Evolutionary conservation across 495 filamentous ascomycete genomes (phyloP).

Genomic region (Podospora pseudopauciseta): DNA sequence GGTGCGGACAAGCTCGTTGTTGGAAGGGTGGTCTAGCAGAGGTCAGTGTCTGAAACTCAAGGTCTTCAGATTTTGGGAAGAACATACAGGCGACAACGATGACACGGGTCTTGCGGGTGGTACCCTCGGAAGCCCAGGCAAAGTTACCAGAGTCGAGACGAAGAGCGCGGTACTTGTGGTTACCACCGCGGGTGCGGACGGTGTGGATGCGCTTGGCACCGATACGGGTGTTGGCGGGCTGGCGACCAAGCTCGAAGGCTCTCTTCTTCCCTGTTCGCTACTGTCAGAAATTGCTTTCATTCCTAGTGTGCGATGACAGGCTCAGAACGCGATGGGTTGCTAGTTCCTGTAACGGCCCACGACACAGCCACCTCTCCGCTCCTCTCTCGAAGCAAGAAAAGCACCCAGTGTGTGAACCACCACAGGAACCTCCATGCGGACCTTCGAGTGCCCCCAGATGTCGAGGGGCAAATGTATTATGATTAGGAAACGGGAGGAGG

Average conservation of each 20-base stretch:
- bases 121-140: constrained; percentile 96
- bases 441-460: constrained; percentile 46
- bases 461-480: constrained; percentile 18
- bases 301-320: constrained; percentile 43
- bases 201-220: constrained; percentile 97
- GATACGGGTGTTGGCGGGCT: constrained; percentile 99
- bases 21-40: constrained; percentile 77
- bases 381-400: background rate
- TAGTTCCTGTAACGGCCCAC: constrained; percentile 20
- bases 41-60: constrained; percentile 1
- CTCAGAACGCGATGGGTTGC: constrained; percentile 57
- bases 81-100: constrained; percentile 77
- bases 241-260: constrained; percentile 99
- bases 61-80: background rate
- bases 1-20: constrained; percentile 99
- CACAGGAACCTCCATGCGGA: constrained; percentile 41
- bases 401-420: constrained; percentile 5
- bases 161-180: constrained; percentile 98
- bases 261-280: constrained; percentile 63
- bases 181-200: constrained; percentile 97
- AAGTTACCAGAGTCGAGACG: constrained; percentile 99
- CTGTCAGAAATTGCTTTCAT: constrained; percentile 31
- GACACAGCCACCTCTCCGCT: constrained; percentile 18
- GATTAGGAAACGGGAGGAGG: constrained; percentile 18
- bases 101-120: constrained; percentile 97